Conservation (phyloP, 2,329 filamentous ascomycete species). For the Ophiosphaerella narmari region DNA sequence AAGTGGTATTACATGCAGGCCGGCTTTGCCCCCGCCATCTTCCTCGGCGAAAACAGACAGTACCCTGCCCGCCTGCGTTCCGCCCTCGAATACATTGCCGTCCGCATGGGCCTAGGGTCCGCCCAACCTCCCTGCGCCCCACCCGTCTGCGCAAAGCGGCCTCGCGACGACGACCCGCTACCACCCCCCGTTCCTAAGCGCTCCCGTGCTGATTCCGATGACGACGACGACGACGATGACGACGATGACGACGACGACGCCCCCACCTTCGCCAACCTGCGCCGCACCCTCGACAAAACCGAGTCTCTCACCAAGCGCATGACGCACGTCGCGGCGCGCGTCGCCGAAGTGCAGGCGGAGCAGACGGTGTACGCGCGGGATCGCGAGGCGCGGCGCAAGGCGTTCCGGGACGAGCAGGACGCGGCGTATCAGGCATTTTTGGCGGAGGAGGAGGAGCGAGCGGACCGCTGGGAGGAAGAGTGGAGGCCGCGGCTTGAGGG, state of each 20-base stretch:
- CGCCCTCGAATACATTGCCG: conserved; percentile 6
- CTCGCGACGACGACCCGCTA: neutral
- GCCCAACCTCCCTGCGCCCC: conserved; percentile 3
- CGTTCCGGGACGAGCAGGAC: too few species aligned
- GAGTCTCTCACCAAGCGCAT: conserved; percentile 10
- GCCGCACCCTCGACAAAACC: conserved; percentile 5
- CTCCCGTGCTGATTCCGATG: neutral
- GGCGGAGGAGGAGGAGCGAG: too few species aligned
- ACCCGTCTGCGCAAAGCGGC: neutral
- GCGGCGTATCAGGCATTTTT: too few species aligned
- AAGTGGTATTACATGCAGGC: neutral
- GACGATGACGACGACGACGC: too few species aligned
- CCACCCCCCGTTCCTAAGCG: neutral
- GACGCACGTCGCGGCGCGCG: conserved; percentile 7
- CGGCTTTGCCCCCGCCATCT: conserved; percentile 11
- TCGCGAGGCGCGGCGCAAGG: too few species aligned
- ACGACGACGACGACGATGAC: neutral
- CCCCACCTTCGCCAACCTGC: conserved; percentile 7
- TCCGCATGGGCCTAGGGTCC: conserved; percentile 10
- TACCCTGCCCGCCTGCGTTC: conserved; percentile 10
- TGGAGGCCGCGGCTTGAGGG: conserved; percentile 2
- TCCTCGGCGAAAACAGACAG: conserved; percentile 13
- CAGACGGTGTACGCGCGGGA: neutral
- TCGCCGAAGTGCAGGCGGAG: conserved; percentile 3
- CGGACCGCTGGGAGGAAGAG: neutral